Evolutionary conservation across 2,329 filamentous ascomycete species (phyloP).

Genomic region (Penicillium sp.): DNA sequence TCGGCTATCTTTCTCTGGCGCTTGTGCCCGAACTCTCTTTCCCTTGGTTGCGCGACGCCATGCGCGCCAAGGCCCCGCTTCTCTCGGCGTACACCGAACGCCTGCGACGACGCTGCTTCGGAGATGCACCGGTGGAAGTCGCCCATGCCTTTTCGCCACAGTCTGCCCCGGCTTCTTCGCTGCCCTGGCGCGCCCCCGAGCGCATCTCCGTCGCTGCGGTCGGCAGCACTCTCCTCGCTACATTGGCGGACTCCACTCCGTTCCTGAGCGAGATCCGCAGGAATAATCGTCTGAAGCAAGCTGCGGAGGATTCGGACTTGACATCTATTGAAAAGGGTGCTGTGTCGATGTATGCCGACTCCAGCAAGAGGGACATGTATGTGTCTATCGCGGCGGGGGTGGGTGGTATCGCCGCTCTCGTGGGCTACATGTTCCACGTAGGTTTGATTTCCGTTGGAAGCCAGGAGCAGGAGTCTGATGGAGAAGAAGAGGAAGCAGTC

Average conservation of each 20-base stretch:
- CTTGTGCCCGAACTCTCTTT: constrained; percentile 61
- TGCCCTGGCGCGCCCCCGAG: constrained; percentile 39
- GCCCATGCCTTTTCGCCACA: constrained; percentile 22
- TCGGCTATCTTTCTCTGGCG: constrained; percentile 77
- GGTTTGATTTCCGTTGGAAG: constrained; percentile 24
- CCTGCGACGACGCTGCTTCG: constrained; percentile 40
- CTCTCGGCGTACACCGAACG: constrained; percentile 48
- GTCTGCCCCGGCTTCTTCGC: constrained; percentile 15
- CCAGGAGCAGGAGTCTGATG: not conserved
- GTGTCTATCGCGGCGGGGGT: constrained; percentile 37
- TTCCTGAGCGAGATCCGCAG: constrained; percentile 37
- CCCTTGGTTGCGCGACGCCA: constrained; percentile 59
- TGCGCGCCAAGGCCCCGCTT: constrained; percentile 50
- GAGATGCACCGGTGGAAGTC: constrained; percentile 22
- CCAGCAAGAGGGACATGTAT: constrained; percentile 34
- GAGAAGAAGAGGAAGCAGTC: constrained; percentile 13
- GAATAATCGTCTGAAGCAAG: constrained; percentile 38
- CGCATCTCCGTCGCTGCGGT: constrained; percentile 33
- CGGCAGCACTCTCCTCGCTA: constrained; percentile 35
- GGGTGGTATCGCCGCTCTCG: constrained; percentile 34
- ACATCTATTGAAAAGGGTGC: constrained; percentile 25
- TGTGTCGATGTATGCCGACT: constrained; percentile 24
- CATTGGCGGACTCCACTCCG: constrained; percentile 37
- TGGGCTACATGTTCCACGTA: constrained; percentile 37
- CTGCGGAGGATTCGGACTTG: constrained; percentile 27